Base-by-base conservation (phyloP, 495 filamentous ascomycete genomes). In the Venustampulla echinocandica region DNA sequence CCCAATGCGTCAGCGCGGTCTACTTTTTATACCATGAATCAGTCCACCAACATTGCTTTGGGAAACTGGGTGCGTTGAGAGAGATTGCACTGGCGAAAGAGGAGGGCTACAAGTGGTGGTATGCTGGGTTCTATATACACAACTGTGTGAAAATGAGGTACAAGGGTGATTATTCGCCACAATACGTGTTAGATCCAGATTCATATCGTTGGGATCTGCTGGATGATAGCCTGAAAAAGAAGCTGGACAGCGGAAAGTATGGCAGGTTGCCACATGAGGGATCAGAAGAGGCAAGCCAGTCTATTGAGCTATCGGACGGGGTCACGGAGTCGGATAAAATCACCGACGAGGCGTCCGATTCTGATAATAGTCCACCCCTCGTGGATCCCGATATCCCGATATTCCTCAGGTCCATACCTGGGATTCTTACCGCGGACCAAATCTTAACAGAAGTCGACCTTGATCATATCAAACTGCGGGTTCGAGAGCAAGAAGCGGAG, bases 21-120 rank as follows among this genome's bases (percentile, higher is more conserved):
- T 98, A 98, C 62, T 85, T 96, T 58, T 76, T 95, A 67, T 92
- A 98, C 59, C 84, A 95, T 60, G 79, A 84, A 50, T 85, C 86
- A 20, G 81, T 90, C 54, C 80, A 84, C 45, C 68, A 73, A 17
- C 90, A 80, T 73, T 77, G 79, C 46, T 83, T 94, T 55, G 92
- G 92, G 2, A 98, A 97, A 63, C 66, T 96, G 23, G 83, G 84
- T 49, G 92, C 90, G 5, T 58, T 96, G 60, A 71, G 86, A 45
- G 92, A 98, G 60, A 87, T 90, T 46, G 75, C 79, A 10, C 60
- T 96, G 17, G 81, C 89, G 3, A 61, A 78, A 9, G 90, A 96
- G 59, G 77, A 69, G 20, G 77, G 72, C 3, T 94, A 94, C 59
- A 42, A 32, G 40, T 74, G 67, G 66, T 76, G 69, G 68, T 75